Percentiles rank a stretch among this genome's conserved stretches.
Conservation (phyloP, 2,329 filamentous ascomycete genomes). For the Ceratocystis lukuohia region DNA sequence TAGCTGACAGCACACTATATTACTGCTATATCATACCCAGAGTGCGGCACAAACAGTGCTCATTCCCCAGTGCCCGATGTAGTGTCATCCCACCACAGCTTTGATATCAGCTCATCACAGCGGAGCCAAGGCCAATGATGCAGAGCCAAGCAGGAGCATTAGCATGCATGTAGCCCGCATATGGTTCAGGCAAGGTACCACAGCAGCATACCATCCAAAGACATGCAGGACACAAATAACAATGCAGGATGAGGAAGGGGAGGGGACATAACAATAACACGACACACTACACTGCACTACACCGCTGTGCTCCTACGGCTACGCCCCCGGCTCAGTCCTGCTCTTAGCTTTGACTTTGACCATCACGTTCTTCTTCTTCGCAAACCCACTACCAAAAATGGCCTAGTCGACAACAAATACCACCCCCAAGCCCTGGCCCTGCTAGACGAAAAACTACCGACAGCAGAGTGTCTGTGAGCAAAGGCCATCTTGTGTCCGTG, state of each 20-base stretch:
- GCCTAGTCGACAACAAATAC: neutral
- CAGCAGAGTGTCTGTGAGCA: neutral
- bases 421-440: neutral
- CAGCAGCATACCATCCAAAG: neutral
- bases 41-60: no score
- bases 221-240: neutral
- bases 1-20: no score
- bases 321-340: no score
- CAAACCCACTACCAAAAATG: neutral
- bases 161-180: conserved; percentile 3
- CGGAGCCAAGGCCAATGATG: no score
- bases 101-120: no score
- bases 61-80: no score
- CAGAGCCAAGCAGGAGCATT: neutral
- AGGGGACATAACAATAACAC: no score
- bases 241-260: neutral
- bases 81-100: no score
- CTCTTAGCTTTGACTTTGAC: no score
- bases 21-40: no score
- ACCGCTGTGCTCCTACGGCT: neutral
- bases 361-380: no score
- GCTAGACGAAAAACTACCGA: neutral
- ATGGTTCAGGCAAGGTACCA: conserved; percentile 1
- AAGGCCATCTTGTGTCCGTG: neutral
- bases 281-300: neutral